A percentile compares a stretch with the other conserved stretches of the same genome.
These are phyloP conservation scores for Coelastrella sp. DNA, from an alignment of 139 green algal genomes.

Conservation along the genomic window DNA sequence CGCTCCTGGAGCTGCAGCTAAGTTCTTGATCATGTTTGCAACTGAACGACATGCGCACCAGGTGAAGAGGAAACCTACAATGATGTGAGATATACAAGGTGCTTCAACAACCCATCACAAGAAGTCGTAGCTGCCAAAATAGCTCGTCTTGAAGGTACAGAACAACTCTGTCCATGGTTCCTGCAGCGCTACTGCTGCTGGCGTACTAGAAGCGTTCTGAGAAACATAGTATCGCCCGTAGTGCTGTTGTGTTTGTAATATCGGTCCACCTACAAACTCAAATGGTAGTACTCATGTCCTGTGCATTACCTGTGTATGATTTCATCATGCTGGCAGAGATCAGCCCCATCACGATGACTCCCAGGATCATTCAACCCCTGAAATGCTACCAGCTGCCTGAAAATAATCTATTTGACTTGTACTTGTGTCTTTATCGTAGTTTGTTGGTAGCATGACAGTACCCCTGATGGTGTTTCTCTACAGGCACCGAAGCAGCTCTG, in stretches of 20 bases:
- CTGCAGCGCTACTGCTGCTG: background rate
- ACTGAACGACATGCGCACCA: background rate
- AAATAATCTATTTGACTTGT: too few relatives aligned
- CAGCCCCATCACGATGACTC: too few relatives aligned
- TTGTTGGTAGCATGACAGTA: too few relatives aligned
- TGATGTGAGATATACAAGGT: constrained; percentile 25
- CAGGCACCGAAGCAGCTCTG: constrained; percentile 53
- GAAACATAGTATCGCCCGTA: too few relatives aligned
- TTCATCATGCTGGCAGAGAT: too few relatives aligned
- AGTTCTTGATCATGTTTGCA: background rate
- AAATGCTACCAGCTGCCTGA: background rate
- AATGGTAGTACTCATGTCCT: background rate
- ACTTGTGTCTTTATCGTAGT: too few relatives aligned
- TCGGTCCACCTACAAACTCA: too few relatives aligned
- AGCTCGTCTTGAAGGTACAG: constrained; percentile 43
- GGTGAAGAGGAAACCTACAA: constrained; percentile 30
- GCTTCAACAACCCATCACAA: constrained; percentile 53
- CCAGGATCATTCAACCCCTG: too few relatives aligned
- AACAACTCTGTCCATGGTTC: background rate
- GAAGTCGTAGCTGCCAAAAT: constrained; percentile 49
- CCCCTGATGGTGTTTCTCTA: background rate
- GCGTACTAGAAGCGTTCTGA: too few relatives aligned
- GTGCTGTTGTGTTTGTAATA: too few relatives aligned
- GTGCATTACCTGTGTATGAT: background rate
- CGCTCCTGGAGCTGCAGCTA: background rate